A percentile compares a stretch with the other conserved stretches of the same genome.
Evolutionary conservation across 2,329 filamentous ascomycete genomes (phyloP).

Genomic region (Arthrocladium fulminans): DNA sequence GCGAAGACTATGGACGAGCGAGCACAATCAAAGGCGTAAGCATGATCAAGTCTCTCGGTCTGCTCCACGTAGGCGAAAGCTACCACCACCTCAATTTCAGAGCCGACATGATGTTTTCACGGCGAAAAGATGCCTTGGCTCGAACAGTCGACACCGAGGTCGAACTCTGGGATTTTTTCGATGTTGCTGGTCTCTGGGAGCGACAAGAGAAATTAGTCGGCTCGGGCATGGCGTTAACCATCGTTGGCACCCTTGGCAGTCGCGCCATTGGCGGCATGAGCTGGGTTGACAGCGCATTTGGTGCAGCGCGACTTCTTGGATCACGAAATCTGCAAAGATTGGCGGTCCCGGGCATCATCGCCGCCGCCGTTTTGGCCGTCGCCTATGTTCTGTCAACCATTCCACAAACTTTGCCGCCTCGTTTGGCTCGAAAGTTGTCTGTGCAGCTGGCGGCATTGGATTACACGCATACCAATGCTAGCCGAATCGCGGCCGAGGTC

Average conservation of each 20-base stretch:
- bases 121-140: constrained; percentile 69
- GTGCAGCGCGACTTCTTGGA: constrained; percentile 70
- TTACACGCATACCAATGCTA: constrained; percentile 83
- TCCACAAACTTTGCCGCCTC: constrained; percentile 76
- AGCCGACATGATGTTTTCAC: constrained; percentile 87
- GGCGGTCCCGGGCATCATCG: constrained; percentile 68
- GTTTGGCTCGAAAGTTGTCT: constrained; percentile 76
- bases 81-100: constrained; percentile 81
- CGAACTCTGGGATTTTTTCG: constrained; percentile 89
- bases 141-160: constrained; percentile 80
- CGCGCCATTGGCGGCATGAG: constrained; percentile 72
- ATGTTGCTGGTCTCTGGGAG: constrained; percentile 72
- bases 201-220: constrained; percentile 90
- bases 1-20: constrained; percentile 75
- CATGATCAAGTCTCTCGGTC: constrained; percentile 76
- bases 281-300: constrained; percentile 82
- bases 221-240: constrained; percentile 87
- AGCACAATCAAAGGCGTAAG: constrained; percentile 74
- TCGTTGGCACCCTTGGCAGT: constrained; percentile 75
- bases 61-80: constrained; percentile 79
- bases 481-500: constrained; percentile 74
- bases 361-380: constrained; percentile 63
- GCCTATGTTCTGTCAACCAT: constrained; percentile 81
- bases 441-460: constrained; percentile 72
- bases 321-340: constrained; percentile 72